Conservation (phyloP, 2,329 filamentous ascomycete species). For the Alternaria brassicicola region DNA sequence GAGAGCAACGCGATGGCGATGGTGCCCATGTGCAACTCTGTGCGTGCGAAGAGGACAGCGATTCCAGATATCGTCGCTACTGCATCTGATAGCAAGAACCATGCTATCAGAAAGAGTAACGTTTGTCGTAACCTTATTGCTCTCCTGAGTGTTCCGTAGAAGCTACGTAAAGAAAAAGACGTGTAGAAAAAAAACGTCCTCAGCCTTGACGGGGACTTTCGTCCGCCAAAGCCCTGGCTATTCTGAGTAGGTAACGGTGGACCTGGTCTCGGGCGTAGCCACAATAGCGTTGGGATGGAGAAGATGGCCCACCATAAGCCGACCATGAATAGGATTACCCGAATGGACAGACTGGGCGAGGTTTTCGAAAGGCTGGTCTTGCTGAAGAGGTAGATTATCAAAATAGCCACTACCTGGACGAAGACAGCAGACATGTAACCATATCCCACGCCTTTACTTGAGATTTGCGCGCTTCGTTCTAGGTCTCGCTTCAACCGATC, state of each 20-base stretch:
- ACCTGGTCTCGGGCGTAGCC: constrained; percentile 82
- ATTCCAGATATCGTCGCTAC: constrained; percentile 94
- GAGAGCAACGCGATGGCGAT: constrained; percentile 86
- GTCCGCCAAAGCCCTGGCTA: constrained; percentile 8
- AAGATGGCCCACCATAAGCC: constrained; percentile 90
- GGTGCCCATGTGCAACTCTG: constrained; percentile 83
- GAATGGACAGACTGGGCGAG: constrained; percentile 79
- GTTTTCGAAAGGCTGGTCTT: constrained; percentile 57
- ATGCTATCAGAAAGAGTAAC: constrained; percentile 77
- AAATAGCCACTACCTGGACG: constrained; percentile 77
- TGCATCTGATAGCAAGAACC: constrained; percentile 91
- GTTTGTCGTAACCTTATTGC: constrained; percentile 73
- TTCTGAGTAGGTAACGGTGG: constrained; percentile 66
- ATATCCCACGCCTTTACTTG: constrained; percentile 85
- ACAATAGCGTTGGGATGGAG: constrained; percentile 81
- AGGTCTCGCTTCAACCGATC: constrained; percentile 66
- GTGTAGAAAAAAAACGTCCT: constrained; percentile 67
- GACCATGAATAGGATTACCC: constrained; percentile 79
- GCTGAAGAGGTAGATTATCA: constrained; percentile 66
- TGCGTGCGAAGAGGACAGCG: constrained; percentile 91
- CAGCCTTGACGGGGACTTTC: constrained; percentile 13
- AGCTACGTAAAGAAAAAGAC: constrained; percentile 78
- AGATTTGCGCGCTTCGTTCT: constrained; percentile 81
- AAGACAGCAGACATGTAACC: constrained; percentile 85
- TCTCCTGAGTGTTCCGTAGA: constrained; percentile 76